Evolutionary conservation across 768 basidiomycete genomes (phyloP).

Genomic region (Leccinum truebloodii): DNA sequence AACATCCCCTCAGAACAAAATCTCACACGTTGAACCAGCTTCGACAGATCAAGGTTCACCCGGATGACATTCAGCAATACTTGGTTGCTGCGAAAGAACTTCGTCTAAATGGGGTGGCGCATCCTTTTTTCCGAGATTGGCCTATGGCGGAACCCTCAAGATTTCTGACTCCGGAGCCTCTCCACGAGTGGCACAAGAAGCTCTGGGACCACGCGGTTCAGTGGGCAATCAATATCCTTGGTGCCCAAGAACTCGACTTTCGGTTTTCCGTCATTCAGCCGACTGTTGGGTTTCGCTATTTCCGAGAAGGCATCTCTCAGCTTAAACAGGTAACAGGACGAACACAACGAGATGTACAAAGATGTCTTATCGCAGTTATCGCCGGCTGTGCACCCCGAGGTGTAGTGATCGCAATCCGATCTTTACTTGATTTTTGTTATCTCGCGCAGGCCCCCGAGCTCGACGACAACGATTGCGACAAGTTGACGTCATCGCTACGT

Average conservation of each 20-base stretch:
- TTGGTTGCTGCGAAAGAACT: not conserved
- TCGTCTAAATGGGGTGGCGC: not conserved
- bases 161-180: not conserved
- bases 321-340: not conserved
- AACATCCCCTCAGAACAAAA: not conserved
- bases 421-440: not conserved
- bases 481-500: not conserved
- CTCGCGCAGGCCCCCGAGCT: not conserved
- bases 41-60: not conserved
- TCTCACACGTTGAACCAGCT: not conserved
- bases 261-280: not conserved
- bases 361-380: not conserved
- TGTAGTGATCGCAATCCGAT: not conserved
- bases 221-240: not conserved
- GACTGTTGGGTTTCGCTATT: not conserved
- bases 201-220: not conserved
- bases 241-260: not conserved
- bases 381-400: not conserved
- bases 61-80: not conserved
- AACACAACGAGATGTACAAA: not conserved
- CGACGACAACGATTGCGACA: not conserved
- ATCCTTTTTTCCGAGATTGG: not conserved
- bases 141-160: not conserved
- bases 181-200: not conserved
- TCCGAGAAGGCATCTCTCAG: not conserved